phyloP scores from a whole-genome alignment of 352 stramenopile species.

The Phytophthora sp. region DNA sequence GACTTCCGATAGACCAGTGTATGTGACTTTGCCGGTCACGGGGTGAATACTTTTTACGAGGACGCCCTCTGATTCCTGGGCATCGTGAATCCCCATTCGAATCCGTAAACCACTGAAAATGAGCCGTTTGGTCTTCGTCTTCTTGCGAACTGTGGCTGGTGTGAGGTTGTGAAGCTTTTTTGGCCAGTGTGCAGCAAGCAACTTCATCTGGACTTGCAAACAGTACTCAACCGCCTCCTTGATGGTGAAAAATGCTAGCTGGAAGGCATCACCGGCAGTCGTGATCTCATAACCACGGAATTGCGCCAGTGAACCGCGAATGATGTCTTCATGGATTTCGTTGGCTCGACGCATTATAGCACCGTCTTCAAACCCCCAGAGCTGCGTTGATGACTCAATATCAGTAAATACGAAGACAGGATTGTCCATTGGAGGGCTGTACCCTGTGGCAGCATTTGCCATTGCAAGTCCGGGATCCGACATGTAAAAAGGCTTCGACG shows the following conservation, averaged over 20 bases:
- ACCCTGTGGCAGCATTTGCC: constrained; percentile 24
- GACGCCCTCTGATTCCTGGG: constrained; percentile 44
- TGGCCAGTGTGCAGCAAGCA: constrained; percentile 47
- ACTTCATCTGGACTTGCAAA: constrained; percentile 52
- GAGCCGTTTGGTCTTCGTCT: constrained; percentile 46
- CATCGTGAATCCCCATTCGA: constrained; percentile 67
- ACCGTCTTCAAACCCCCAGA: constrained; percentile 48
- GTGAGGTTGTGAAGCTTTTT: constrained; percentile 51
- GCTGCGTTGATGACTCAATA: constrained; percentile 61
- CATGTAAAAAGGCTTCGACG: constrained; percentile 49
- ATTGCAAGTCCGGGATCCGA: constrained; percentile 42
- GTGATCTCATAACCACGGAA: constrained; percentile 68
- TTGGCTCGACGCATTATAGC: constrained; percentile 53
- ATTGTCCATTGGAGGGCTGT: constrained; percentile 38
- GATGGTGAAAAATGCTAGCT: constrained; percentile 64
- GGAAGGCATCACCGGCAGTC: constrained; percentile 61
- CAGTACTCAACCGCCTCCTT: constrained; percentile 66
- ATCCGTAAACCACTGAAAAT: constrained; percentile 60
- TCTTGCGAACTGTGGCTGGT: constrained; percentile 34
- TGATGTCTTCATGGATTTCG: constrained; percentile 61
- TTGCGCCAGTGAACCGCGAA: constrained; percentile 40
- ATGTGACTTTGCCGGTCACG: constrained; percentile 57
- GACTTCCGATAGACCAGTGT: constrained; percentile 64
- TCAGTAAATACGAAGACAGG: constrained; percentile 77
- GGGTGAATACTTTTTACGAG: constrained; percentile 56